Evolutionary conservation across 2,329 filamentous ascomycete genomes (phyloP).

Genomic region (Xylaria hypoxylon): DNA sequence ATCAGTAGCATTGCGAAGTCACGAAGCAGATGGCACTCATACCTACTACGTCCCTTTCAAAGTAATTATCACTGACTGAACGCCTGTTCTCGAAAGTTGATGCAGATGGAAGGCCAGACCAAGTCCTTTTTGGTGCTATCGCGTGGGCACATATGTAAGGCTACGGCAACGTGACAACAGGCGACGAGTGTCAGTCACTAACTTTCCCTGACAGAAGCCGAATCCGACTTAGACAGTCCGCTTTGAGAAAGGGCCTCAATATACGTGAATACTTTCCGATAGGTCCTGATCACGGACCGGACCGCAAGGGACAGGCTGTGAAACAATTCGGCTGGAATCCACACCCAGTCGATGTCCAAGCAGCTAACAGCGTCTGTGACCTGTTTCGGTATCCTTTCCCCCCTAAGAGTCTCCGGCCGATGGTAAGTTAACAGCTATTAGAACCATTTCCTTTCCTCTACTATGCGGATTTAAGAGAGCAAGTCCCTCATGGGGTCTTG

Average conservation of each 20-base stretch:
- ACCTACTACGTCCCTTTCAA: not conserved
- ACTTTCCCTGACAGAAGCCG: slow-evolving; percentile 42
- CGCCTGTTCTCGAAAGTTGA: slow-evolving; percentile 43
- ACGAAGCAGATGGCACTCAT: not conserved
- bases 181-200: not conserved
- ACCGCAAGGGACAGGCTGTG: slow-evolving; percentile 46
- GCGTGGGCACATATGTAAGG: slow-evolving; percentile 54
- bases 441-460: not conserved
- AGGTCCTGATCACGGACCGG: slow-evolving; percentile 45
- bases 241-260: slow-evolving; percentile 46
- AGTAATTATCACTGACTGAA: slow-evolving; percentile 20
- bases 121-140: slow-evolving; percentile 54
- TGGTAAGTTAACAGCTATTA: slow-evolving; percentile 26
- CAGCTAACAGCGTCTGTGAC: slow-evolving; percentile 49
- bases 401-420: slow-evolving; percentile 46
- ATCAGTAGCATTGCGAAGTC: not conserved
- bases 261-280: slow-evolving; percentile 49
- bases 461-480: not conserved
- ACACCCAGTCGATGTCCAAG: slow-evolving; percentile 49
- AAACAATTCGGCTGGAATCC: slow-evolving; percentile 50
- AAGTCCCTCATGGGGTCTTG: not conserved
- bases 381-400: slow-evolving; percentile 50
- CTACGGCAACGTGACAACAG: not conserved
- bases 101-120: slow-evolving; percentile 53
- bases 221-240: slow-evolving; percentile 46